Conservation (phyloP, 306 rosid genomes). For the Albizia julibrissin region DNA sequence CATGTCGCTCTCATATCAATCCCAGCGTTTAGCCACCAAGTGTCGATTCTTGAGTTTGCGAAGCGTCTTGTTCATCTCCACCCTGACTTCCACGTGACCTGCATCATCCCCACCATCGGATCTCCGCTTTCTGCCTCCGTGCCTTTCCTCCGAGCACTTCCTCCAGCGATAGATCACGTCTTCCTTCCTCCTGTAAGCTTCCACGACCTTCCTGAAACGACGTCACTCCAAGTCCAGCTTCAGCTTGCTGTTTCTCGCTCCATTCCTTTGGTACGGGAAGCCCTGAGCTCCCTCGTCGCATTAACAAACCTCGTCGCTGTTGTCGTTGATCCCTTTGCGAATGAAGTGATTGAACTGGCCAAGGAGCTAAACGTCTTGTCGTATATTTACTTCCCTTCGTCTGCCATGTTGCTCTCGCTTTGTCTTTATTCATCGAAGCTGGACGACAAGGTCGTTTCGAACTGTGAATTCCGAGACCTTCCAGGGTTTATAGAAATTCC, state of each 20-base stretch:
- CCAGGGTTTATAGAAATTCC: neutral
- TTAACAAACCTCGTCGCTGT: conserved; percentile 12
- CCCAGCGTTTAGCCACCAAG: neutral
- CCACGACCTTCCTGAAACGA: conserved; percentile 1
- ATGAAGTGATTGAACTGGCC: conserved; percentile 34
- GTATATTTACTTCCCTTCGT: conserved; percentile 41
- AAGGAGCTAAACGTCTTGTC: conserved; percentile 35
- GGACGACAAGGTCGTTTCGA: neutral
- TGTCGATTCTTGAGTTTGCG: neutral
- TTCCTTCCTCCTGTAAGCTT: conserved; percentile 38
- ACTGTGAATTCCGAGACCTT: neutral
- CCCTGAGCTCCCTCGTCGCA: conserved; percentile 7
- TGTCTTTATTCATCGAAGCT: neutral
- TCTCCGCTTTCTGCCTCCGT: neutral
- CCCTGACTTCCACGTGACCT: neutral
- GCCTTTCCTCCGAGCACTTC: conserved; percentile 30
- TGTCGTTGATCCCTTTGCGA: conserved; percentile 32
- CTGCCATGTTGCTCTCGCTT: conserved; percentile 23
- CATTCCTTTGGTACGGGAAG: conserved; percentile 24
- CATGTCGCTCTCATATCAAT: neutral
- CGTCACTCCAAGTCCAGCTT: conserved; percentile 14
- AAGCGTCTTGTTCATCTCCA: neutral
- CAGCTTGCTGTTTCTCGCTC: conserved; percentile 23
- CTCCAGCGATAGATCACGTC: conserved; percentile 28
- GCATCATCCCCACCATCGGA: neutral